These are phyloP conservation scores for Penicillium diatomitis DNA, from an alignment of 495 filamentous ascomycete species.

Conservation along the genomic window DNA sequence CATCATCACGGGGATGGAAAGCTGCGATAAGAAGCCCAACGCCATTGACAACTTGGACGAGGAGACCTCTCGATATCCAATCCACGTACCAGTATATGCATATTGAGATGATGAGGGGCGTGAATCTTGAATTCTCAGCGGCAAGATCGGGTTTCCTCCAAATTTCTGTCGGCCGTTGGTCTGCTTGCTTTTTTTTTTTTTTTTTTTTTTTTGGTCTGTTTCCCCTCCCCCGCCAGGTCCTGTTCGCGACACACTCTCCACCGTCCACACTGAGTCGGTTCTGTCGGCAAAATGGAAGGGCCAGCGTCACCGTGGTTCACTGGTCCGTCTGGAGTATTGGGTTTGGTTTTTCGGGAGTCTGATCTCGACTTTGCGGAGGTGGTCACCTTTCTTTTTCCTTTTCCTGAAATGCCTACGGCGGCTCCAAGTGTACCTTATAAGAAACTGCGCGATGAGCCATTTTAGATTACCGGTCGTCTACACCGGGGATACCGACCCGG, in stretches of 20 bases:
- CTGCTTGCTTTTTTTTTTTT: conserved; percentile 7
- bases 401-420: no score
- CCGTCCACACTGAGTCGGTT: no score
- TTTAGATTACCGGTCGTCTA: conserved; percentile 3
- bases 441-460: conserved; percentile 10
- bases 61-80: background rate
- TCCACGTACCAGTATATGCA: conserved; percentile 41
- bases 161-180: conserved; percentile 3
- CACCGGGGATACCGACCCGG: conserved; percentile 11
- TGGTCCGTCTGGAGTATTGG: no score
- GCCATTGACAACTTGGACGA: background rate
- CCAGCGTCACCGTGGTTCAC: no score
- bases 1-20: conserved; percentile 2
- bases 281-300: no score
- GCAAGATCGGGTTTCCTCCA: conserved; percentile 1
- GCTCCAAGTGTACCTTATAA: no score
- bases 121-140: conserved; percentile 2
- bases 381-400: no score
- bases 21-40: background rate
- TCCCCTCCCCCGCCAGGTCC: no score
- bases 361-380: no score
- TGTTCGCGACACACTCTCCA: background rate
- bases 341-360: no score
- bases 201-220: background rate
- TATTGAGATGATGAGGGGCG: conserved; percentile 9